Base-by-base conservation (phyloP, 805 yeast genomes). In the Kregervanrija fluxuum region DNA sequence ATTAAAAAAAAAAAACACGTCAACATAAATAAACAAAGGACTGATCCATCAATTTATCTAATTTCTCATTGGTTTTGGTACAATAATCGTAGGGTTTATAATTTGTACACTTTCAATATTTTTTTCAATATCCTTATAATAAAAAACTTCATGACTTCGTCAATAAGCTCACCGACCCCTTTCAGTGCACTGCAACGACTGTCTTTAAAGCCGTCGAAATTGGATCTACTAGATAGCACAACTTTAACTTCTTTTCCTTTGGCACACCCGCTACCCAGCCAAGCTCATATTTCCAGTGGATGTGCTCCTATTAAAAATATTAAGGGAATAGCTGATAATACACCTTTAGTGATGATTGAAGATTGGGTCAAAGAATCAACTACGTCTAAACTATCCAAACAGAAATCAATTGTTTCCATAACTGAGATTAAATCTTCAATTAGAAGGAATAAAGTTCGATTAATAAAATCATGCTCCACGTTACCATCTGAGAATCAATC, bases 231-330 rank as follows among this genome's bases (percentile, higher is more conserved):
- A 8, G 79, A 75, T 48, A 73, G 65, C 45, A 67, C 71, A 5
- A 67, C 67, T 6, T 57, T 75, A 35, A 75, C 80, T 1, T 73
- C 79, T 1, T 62, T 75, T 36, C 80, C 80, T 9, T 59, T 75
- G 14, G 73, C 79, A 1, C 80, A 77, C 30, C 80, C 80, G 1
- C 51, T 46, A 33, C 49, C 50, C 11, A 35, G 37, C 8, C 17
- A 16, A 28, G 15, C 33, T n/a, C 51, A 41, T 15, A 62, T 54
- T 8, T 65, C 60, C 16, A 50, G 50, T 11, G 63, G 65, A 33
- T 70, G 66, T 68, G 9, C 68, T 66, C 12, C 35, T 1, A 30
- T 12, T 8, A 35, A 34, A 30, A 12, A 38, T 15, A 28, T 44
- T 40, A 15, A 16, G 16, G 30, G 46, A 44, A 40, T 14, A 30